Evolutionary conservation across 2,329 filamentous ascomycete species (phyloP), one percentile per base, ranked within the genome.

Genomic region (Fusarium nelsonii): DNA sequence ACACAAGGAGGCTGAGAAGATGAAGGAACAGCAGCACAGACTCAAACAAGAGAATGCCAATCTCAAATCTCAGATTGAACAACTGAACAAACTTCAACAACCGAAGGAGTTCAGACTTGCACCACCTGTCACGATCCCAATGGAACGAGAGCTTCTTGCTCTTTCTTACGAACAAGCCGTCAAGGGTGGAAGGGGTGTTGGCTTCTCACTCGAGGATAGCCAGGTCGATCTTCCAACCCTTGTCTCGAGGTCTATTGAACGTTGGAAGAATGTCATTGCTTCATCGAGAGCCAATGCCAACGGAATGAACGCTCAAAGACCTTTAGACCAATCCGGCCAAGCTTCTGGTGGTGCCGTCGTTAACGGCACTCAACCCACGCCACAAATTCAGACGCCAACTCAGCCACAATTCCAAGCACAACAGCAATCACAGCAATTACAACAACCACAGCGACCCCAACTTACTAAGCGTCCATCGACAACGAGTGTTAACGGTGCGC

Each of bases 251-350:
- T 84, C 84, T 3, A 88, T 91, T 59, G 84, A 86, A 43, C 82
- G 87, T 32, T 91, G 88, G 88, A 90, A 88, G 77, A 81, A 79
- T 6, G 86, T 90, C 16, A 85, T 90, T 14, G 79, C 82, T n/a
- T 83, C 85, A 8, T 80, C 83, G 4, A 81, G 86, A 40, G 79
- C 78, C 6, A 76, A 78, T 4, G 72, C 73, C n/a, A 68, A 67
- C 16, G 85, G 86, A 18, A 82, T 89, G 78, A 78, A 78, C 49
- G 80, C 82, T 4, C 88, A 90, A 68, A 81, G 81, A 44, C 70
- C 84, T 3, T 75, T 90, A 14, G 82, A 84, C 18, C 80, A 81
- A 50, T 30, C 75, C 43, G 61, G 71, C 33, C 63, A 71, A 58
- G 46, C 66, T 28, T 58, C 73, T 52, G 58, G 33, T 23, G 18